Conservation (phyloP, 352 stramenopile species). For the Phytophthora melonis region DNA sequence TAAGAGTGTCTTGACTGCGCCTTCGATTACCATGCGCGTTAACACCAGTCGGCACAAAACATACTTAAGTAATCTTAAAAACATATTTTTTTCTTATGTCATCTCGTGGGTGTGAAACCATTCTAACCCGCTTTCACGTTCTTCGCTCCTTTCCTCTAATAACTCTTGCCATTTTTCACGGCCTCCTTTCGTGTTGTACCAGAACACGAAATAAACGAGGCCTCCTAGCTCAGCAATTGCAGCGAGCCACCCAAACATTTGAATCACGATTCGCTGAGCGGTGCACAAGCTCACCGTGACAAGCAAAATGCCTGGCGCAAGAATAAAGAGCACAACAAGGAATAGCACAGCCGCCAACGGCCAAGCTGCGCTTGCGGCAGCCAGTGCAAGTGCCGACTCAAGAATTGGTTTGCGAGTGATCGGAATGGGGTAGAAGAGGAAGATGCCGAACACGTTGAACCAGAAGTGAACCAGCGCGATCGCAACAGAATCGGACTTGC, state of each 20-base stretch:
- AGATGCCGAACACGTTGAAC: slow-evolving; percentile 90
- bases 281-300: slow-evolving; percentile 58
- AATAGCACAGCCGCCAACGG: slow-evolving; percentile 53
- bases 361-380: slow-evolving; percentile 58
- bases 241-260: slow-evolving; percentile 39
- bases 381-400: slow-evolving; percentile 63
- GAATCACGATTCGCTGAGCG: slow-evolving; percentile 13
- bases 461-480: slow-evolving; percentile 91
- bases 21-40: no score
- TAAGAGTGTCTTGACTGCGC: no score
- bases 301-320: slow-evolving; percentile 48
- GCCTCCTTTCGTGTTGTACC: slow-evolving; percentile 45
- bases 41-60: neutral
- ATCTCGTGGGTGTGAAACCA: slow-evolving; percentile 12
- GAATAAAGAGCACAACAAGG: slow-evolving; percentile 47
- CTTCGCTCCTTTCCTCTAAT: slow-evolving; percentile 42
- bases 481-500: slow-evolving; percentile 73
- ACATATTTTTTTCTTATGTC: neutral
- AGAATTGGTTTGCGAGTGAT: slow-evolving; percentile 82
- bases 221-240: slow-evolving; percentile 19
- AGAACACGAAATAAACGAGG: slow-evolving; percentile 23
- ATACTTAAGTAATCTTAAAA: neutral
- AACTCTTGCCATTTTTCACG: slow-evolving; percentile 40
- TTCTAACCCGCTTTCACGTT: slow-evolving; percentile 29
- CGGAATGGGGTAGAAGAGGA: slow-evolving; percentile 92